Evolutionary conservation across 805 yeast genomes (phyloP), one percentile per base, ranked within the genome.

Genomic region (Torulaspora franciscae): DNA sequence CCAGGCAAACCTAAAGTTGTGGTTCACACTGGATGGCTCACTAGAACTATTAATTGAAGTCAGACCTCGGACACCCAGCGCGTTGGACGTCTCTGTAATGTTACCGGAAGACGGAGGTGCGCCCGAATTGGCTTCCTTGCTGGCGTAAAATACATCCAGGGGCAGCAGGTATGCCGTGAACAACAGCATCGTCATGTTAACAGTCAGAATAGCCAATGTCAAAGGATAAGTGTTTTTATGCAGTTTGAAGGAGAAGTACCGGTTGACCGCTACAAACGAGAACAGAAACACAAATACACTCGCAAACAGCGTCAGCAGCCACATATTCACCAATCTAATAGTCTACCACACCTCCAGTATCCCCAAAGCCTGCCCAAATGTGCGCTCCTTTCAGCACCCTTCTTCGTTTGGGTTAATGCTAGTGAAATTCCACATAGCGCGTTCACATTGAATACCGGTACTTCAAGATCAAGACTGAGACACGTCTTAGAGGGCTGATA

Each of bases 91-190:
- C 26, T 22, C 26, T 11, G 44, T 42, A 3, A 11, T 14, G 26
- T 34, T 39, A n/a, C 17, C 35, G 14, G 28, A 37, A 2, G 37
- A 41, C 7, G 46, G 35, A 3, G 41, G 7, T 3, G 29, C n/a
- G 11, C 32, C 46, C 10, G 29, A 38, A 13, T 32, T 19, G 8
- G 37, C 33, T 22, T 42, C 48, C 27, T 22, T 41, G 13, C 54
- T 54, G 28, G 55, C 48, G 24, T 43, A 46, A 29, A 45, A 58
- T 10, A 63, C 53, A 45, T 63, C 67, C 32, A 56, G 37, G 1
- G 67, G 67, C 17, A 63, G 43, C 7, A 63, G 41, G 34, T 59
- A 57, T 7, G 62, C 54, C 7, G 64, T 61, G n/a, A 56, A 52
- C 11, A 61, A 42, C 22, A 63, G 39, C 14, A 62, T 42, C 32